Evolutionary conservation across 331 rosid species (phyloP).

Genomic region (Quercus phellos): DNA sequence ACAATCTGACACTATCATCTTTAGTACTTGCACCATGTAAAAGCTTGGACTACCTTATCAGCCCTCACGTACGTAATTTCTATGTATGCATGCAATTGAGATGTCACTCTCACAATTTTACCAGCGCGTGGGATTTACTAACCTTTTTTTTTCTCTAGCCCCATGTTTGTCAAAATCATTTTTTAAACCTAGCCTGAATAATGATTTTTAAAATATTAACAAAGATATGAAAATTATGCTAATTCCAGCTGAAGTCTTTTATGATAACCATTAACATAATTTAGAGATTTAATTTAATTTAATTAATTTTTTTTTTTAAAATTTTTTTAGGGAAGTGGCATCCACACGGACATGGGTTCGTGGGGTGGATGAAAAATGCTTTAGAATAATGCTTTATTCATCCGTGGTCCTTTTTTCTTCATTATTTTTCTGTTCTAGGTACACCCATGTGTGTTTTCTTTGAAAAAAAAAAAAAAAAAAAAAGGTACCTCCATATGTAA

Average conservation of each 20-base stretch:
- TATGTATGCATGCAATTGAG: not conserved
- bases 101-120: not conserved
- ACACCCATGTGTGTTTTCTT: not conserved
- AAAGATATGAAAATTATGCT: no score
- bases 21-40: not conserved
- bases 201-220: no score
- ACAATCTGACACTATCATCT: not conserved
- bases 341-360: not conserved
- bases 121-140: not conserved
- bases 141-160: no score
- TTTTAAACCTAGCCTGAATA: no score
- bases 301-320: not conserved
- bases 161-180: no score
- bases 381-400: not conserved
- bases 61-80: not conserved
- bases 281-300: not conserved
- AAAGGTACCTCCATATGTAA: no score
- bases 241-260: no score
- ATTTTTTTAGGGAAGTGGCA: not conserved
- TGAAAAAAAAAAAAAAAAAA: no score
- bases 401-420: not conserved
- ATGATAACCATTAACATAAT: no score
- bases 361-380: not conserved
- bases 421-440: not conserved
- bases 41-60: not conserved